Evolutionary conservation across 495 filamentous ascomycete genomes (phyloP), one percentile per base, ranked within the genome.

Genomic region (Talaromyces trachyspermus): DNA sequence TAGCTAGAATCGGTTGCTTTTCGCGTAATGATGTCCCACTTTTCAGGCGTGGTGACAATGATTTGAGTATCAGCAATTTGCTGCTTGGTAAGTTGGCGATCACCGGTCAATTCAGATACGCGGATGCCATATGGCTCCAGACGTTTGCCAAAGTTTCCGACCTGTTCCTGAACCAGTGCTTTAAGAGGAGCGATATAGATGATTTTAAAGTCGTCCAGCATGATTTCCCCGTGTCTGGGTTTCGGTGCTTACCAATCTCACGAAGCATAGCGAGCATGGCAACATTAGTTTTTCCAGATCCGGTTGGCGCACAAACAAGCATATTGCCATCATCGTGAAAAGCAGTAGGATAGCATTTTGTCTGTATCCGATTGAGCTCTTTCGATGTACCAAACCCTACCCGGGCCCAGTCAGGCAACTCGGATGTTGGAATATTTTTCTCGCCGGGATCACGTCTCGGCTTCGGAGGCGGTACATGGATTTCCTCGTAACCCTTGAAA

Each of bases 131-230:
- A 76, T 89, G 92, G 96, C 6, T 86, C 82, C 2, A 99, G 74
- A n/a, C 92, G 82, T 57, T 84, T 91, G n/a, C 87, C 82, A 4
- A 99, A 75, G 68, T 99, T 99, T 29, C 86, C 87, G 0, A 92
- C 95, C 42, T 97, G 87, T 69, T 99, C 92, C 10, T 94, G 89
- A 7, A 94, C 92, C 20, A 99, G 66, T 12, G 92, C 92, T 68
- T 99, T 99, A 90, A 99, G 89, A 0, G 92, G 92, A 24, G 92
- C 94, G 18, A 99, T 91, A 53, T 96, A 99, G 36, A 99, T 81
- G 51, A 97, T 91, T 63, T 99, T 99, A 75, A 99, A 99, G 40
- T 88, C 85, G 59, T 97, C 92, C 17, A 96, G 71, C 65, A 89
- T 84, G 50, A 99, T 88, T 51, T 95, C 86, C 17, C 92, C 92